A percentile compares a stretch with the other conserved stretches of the same genome.
These are phyloP conservation scores for Eremothecium cymbalariae DNA, from an alignment of 1,139 yeast genomes.

Conservation along the genomic window DNA sequence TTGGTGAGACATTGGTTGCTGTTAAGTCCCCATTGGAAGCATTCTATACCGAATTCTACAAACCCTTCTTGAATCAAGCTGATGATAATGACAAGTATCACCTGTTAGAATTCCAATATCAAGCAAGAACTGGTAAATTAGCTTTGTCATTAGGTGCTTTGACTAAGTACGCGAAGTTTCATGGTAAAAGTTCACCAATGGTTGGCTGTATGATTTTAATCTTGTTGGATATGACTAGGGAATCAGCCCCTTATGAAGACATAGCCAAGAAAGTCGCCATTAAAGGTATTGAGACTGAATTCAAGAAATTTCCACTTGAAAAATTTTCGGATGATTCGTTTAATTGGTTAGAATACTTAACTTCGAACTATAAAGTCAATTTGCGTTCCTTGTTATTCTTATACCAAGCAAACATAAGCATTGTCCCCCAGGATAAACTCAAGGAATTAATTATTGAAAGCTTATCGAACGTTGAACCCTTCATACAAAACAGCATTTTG, in stretches of 20 bases:
- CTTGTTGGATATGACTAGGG: slow-evolving; percentile 21
- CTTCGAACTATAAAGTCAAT: slow-evolving; percentile 13
- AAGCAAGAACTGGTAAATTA: slow-evolving; percentile 38
- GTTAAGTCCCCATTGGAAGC: slow-evolving; percentile 36
- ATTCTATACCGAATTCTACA: slow-evolving; percentile 35
- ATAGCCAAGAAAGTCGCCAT: slow-evolving; percentile 33
- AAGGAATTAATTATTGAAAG: slow-evolving; percentile 21
- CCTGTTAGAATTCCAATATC: slow-evolving; percentile 39
- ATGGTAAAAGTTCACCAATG: slow-evolving; percentile 16
- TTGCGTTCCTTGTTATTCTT: slow-evolving; percentile 20
- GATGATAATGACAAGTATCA: slow-evolving; percentile 24
- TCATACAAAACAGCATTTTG: slow-evolving; percentile 19
- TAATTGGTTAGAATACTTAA: slow-evolving; percentile 21
- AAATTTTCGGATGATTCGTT: slow-evolving; percentile 18
- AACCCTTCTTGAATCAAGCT: slow-evolving; percentile 31
- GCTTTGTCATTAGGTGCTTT: slow-evolving; percentile 41
- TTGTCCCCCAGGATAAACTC: slow-evolving; percentile 10
- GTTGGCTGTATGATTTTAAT: slow-evolving; percentile 25
- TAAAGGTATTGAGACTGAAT: slow-evolving; percentile 32
- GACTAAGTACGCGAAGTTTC: slow-evolving; percentile 27
- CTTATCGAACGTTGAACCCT: slow-evolving; percentile 23
- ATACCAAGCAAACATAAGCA: slow-evolving; percentile 8
- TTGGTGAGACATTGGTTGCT: slow-evolving; percentile 35
- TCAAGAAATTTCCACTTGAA: slow-evolving; percentile 19
- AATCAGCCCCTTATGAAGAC: slow-evolving; percentile 19